Percentiles rank a stretch among this genome's conserved stretches.
Conservation (phyloP, 768 basidiomycete species). For the Rhizopogon salebrosus region DNA sequence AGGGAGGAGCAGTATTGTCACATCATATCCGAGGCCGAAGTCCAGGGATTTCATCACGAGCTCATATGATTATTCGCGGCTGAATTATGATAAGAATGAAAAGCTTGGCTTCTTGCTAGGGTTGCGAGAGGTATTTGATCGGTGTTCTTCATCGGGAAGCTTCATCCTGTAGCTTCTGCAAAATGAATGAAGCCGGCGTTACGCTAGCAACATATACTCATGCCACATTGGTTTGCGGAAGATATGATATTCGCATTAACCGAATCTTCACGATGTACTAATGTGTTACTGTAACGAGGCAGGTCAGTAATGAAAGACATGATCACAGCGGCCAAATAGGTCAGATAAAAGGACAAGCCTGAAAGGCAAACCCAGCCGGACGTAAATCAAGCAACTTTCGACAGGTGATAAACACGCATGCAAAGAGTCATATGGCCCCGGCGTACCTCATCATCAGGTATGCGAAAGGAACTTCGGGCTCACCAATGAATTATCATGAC, state of each 20-base stretch:
- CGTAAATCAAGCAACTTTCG: conserved; percentile 56
- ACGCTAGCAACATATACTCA: no score
- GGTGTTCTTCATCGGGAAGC: neutral
- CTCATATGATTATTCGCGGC: neutral
- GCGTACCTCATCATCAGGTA: conserved; percentile 46
- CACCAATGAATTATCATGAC: neutral
- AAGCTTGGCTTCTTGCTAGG: neutral
- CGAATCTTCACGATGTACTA: neutral
- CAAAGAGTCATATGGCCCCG: conserved; percentile 87
- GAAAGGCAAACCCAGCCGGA: conserved; percentile 40
- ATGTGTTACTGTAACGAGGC: neutral
- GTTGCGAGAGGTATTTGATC: neutral
- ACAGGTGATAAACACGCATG: conserved; percentile 27
- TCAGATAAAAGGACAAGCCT: neutral
- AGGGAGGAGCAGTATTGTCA: neutral
- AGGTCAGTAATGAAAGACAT: neutral
- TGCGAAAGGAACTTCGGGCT: conserved; percentile 6
- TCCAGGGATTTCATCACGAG: neutral
- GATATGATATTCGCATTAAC: neutral
- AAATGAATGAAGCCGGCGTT: neutral
- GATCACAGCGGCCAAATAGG: neutral
- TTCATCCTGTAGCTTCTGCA: neutral
- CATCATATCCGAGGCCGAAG: neutral
- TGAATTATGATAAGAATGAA: neutral
- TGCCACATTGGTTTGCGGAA: no score